A percentile compares a stretch with the other conserved stretches of the same genome.
Conservation (phyloP, 2,329 filamentous ascomycete species). For the Hymenoscyphus salicellus region DNA sequence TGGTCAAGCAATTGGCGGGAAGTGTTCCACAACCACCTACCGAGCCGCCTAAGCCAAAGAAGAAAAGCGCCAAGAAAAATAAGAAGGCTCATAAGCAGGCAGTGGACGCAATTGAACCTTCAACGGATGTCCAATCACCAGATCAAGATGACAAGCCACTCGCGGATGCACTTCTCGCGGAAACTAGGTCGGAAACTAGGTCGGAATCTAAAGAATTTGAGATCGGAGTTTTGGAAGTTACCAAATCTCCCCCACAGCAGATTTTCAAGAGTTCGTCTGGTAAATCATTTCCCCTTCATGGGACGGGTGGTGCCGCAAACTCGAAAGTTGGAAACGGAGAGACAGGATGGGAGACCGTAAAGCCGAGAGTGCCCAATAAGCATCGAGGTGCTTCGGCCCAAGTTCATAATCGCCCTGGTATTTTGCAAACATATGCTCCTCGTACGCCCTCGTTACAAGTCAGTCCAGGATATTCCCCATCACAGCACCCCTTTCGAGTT, state of each 20-base stretch:
- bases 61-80: neutral
- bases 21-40: constrained; percentile 1
- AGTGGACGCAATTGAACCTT: neutral
- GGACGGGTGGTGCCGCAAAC: neutral
- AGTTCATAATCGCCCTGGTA: neutral
- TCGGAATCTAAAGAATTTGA: neutral
- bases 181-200: too few species aligned
- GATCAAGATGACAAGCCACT: neutral
- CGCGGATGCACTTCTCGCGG: neutral
- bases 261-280: neutral
- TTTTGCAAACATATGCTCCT: neutral
- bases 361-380: neutral
- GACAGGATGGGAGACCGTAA: constrained; percentile 5
- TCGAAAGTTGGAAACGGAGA: neutral
- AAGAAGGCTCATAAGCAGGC: neutral
- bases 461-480: neutral
- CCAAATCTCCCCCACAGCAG: neutral
- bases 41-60: neutral
- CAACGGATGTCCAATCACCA: neutral
- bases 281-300: neutral
- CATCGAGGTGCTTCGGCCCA: neutral
- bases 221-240: neutral
- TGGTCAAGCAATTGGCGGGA: neutral
- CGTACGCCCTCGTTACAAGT: neutral
- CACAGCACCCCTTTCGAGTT: neutral